Conservation (phyloP, 176 grass and related monocot genomes). For the Eleusine coracana region DNA sequence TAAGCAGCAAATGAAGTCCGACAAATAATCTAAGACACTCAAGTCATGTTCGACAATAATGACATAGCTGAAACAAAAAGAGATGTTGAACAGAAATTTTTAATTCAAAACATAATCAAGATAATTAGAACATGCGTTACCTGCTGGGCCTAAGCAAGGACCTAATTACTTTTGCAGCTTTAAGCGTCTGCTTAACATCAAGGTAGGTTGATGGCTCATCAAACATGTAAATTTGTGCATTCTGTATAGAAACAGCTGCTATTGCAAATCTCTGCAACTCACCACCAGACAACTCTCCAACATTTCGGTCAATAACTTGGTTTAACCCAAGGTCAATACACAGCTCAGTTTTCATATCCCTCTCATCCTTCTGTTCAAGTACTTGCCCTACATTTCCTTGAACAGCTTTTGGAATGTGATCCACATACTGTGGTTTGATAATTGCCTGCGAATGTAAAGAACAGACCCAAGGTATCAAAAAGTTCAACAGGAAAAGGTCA, state of each 20-base stretch:
- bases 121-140: slow-evolving; percentile 35
- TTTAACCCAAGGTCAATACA: slow-evolving; percentile 81
- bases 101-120: slow-evolving; percentile 15
- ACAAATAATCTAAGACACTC: slow-evolving; percentile 89
- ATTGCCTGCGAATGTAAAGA: slow-evolving; percentile 60
- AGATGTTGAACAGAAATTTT: not conserved
- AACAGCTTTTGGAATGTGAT: slow-evolving; percentile 91
- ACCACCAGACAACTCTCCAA: slow-evolving; percentile 83
- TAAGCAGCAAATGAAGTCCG: slow-evolving; percentile 94
- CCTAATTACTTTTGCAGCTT: slow-evolving; percentile 80
- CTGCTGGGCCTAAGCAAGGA: slow-evolving; percentile 80
- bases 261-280: slow-evolving; percentile 96
- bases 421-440: slow-evolving; percentile 94
- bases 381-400: slow-evolving; percentile 81
- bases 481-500: not conserved
- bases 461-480: slow-evolving; percentile 25
- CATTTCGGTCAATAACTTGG: slow-evolving; percentile 85
- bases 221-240: slow-evolving; percentile 88
- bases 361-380: slow-evolving; percentile 81
- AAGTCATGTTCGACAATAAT: slow-evolving; percentile 87
- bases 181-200: slow-evolving; percentile 91
- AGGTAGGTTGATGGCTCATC: slow-evolving; percentile 91
- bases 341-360: slow-evolving; percentile 70
- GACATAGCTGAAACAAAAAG: slow-evolving; percentile 69
- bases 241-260: slow-evolving; percentile 78